These are phyloP conservation scores for Pseudognaphalium luteoalbum DNA, from an alignment of 129 eudicot species.

Conservation along the genomic window DNA sequence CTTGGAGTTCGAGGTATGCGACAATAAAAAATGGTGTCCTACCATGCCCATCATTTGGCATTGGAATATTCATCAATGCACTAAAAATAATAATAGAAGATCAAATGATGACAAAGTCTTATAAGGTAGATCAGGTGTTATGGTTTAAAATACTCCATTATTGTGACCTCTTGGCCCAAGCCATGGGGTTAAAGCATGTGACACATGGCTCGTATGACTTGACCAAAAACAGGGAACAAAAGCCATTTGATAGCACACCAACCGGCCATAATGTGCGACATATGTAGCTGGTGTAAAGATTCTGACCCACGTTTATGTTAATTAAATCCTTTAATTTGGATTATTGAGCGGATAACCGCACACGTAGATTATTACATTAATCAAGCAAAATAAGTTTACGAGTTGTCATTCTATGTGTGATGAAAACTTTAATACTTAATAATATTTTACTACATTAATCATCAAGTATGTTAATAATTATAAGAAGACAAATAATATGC, in stretches of 20 bases:
- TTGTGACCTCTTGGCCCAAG: slow-evolving; percentile 13
- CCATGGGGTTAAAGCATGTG: background rate
- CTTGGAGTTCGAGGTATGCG: too few relatives aligned
- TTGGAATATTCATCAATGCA: background rate
- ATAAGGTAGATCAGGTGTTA: background rate
- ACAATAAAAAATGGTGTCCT: too few relatives aligned
- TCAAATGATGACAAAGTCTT: slow-evolving; percentile 15
- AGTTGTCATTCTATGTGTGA: background rate
- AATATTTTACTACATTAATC: too few relatives aligned
- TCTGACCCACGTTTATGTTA: slow-evolving; percentile 20
- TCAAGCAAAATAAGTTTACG: background rate
- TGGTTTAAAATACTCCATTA: slow-evolving; percentile 9
- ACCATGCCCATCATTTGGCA: too few relatives aligned
- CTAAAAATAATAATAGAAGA: background rate
- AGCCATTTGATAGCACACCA: slow-evolving; percentile 14
- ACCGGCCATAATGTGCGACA: slow-evolving; percentile 8
- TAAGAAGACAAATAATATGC: too few relatives aligned
- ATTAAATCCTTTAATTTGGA: background rate
- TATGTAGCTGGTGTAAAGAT: background rate
- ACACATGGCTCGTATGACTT: slow-evolving; percentile 17
- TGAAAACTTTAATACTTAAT: background rate
- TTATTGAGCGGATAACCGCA: background rate
- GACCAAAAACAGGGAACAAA: slow-evolving; percentile 10
- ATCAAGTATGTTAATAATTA: too few relatives aligned
- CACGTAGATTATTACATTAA: background rate